These are phyloP conservation scores for Arabis alpina DNA, from an alignment of 345 rosid genomes.

Conservation along the genomic window DNA sequence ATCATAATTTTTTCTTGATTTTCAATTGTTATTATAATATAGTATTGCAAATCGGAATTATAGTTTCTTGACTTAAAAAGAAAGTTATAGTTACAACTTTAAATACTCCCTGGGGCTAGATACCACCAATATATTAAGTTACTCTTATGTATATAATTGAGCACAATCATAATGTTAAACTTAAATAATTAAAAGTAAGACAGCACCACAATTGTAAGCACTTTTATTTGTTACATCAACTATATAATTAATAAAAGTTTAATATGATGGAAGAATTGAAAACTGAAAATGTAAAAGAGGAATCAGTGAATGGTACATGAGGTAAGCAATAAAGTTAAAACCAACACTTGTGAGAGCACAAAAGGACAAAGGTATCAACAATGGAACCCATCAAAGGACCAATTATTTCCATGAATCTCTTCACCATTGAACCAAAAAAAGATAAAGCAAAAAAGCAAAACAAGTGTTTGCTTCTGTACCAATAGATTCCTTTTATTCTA, in stretches of 20 bases:
- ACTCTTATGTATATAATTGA: conserved; percentile 15
- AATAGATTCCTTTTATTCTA: conserved; percentile 28
- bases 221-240: conserved; percentile 27
- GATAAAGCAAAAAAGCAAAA: conserved; percentile 3
- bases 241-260: background rate
- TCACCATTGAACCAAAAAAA: background rate
- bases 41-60: background rate
- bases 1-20: background rate
- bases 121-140: background rate
- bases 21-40: no score
- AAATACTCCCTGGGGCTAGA: background rate
- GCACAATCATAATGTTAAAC: conserved; percentile 3
- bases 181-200: conserved; percentile 1
- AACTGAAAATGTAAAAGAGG: background rate
- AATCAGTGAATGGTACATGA: conserved; percentile 31
- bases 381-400: conserved; percentile 33
- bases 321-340: conserved; percentile 33
- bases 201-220: conserved; percentile 13
- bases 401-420: conserved; percentile 37
- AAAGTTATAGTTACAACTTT: background rate
- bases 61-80: no score
- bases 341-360: conserved; percentile 28
- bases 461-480: conserved; percentile 37
- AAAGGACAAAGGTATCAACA: conserved; percentile 38
- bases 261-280: no score